Base-by-base conservation (phyloP, 2,329 filamentous ascomycete genomes). In the Orbilia blumenaviensis region DNA sequence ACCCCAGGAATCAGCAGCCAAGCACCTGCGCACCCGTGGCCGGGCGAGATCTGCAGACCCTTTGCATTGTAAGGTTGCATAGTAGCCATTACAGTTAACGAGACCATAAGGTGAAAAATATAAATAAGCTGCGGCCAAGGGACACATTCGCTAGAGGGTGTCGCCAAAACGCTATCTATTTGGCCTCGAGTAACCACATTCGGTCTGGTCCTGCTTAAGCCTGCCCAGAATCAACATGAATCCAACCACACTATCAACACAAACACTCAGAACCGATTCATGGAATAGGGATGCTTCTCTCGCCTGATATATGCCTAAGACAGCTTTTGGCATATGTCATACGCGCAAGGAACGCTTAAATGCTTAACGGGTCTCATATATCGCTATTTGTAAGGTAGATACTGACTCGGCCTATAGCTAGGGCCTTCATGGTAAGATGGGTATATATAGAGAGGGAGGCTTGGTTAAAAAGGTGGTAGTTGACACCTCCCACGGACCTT, bases 111-210 rank as follows among this genome's bases (percentile, higher is more conserved):
- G 52, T 34, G 32, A 54, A 25, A 6, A 27, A 6, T 9, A n/a
- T 14, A 56, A 32, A 38, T 56, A 56, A 56, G 52, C 52, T 38
- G 52, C 18, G 18, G 52, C 32, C 52, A 38, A 56, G 52, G 52
- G 52, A 38, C 52, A 56, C 52, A 29, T 36, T 56, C 52, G 52
- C 32, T 56, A 56, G 32, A 16, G 25, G 48, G 18, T 3, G 48
- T 54, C 27, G 48, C 48, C 34, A 54, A 54, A 54, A 54, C 12
- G 27, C 25, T 27, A 54, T 54, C 48, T 34, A 36, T 56, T 18
- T 3, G 9, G 52, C 52, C 29, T 56, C 52, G 52, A 56, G 32
- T 38, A 56, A 18, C 52, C 52, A 12, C 23, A 56, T 56, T 56
- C n/a, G 38, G 52, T n/a, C n/a, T n/a, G n/a, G n/a, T n/a, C n/a